Percentiles rank a stretch among this genome's conserved stretches.
phyloP scores from a whole-genome alignment of 2,329 filamentous ascomycete species.

The Colletotrichum tofieldiae region DNA sequence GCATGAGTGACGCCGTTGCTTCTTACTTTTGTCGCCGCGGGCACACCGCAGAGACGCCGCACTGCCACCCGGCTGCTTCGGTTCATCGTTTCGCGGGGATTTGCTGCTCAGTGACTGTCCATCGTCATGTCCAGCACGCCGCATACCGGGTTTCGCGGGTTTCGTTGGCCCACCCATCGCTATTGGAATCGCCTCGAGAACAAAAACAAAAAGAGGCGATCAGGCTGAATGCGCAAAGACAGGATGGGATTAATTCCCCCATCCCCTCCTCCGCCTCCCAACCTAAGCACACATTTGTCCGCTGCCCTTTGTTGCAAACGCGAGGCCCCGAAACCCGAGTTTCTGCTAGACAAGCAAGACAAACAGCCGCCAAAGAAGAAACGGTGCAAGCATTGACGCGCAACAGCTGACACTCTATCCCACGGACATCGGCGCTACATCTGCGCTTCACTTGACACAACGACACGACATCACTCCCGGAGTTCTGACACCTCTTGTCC shows the following conservation, averaged over 20 bases:
- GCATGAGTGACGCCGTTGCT: slow-evolving; percentile 16
- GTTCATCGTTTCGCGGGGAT: slow-evolving; percentile 20
- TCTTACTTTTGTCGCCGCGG: neutral
- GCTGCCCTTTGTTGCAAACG: slow-evolving; percentile 36
- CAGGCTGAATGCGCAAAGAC: neutral
- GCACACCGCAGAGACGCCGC: neutral
- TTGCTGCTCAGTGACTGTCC: slow-evolving; percentile 6
- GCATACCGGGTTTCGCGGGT: neutral
- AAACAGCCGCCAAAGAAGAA: slow-evolving; percentile 19
- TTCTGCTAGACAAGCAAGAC: slow-evolving; percentile 20
- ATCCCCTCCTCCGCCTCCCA: neutral
- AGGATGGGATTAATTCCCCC: too few relatives aligned
- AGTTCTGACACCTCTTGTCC: slow-evolving; percentile 39
- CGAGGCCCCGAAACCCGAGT: slow-evolving; percentile 19
- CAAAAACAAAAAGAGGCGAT: neutral
- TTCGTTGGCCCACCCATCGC: slow-evolving; percentile 4
- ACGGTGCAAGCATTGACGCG: slow-evolving; percentile 1
- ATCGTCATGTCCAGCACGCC: slow-evolving; percentile 3
- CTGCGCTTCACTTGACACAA: slow-evolving; percentile 22
- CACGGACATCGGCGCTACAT: slow-evolving; percentile 34
- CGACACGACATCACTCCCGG: slow-evolving; percentile 28
- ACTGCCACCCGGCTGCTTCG: slow-evolving; percentile 33
- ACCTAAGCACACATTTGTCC: neutral
- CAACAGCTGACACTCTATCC: slow-evolving; percentile 20
- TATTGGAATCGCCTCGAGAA: neutral